phyloP scores from a whole-genome alignment of 805 yeast genomes.

The Wickerhamiella alocasiicola region DNA sequence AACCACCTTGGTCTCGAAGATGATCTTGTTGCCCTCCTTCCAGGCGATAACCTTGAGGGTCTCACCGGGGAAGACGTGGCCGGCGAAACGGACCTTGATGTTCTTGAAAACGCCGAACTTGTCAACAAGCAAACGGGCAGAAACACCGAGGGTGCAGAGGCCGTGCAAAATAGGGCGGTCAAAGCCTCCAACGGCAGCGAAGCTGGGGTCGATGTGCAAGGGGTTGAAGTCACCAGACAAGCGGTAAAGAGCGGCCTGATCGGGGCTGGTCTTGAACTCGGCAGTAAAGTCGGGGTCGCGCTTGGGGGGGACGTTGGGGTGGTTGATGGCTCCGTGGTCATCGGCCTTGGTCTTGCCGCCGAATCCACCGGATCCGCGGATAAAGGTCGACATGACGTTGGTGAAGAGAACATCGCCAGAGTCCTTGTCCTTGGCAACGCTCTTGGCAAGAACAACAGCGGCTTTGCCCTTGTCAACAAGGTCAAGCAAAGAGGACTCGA shows the following conservation, averaged over 20 bases:
- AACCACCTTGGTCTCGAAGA: slow-evolving; percentile 70
- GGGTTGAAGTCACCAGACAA: slow-evolving; percentile 92
- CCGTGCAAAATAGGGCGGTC: slow-evolving; percentile 87
- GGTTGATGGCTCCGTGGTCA: slow-evolving; percentile 49
- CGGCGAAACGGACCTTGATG: slow-evolving; percentile 80
- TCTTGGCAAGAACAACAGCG: slow-evolving; percentile 61
- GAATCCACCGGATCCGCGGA: slow-evolving; percentile 55
- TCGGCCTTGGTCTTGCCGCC: slow-evolving; percentile 40
- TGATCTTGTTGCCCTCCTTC: slow-evolving; percentile 59
- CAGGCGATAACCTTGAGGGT: slow-evolving; percentile 69
- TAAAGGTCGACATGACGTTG: slow-evolving; percentile 74
- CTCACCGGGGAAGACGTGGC: slow-evolving; percentile 92
- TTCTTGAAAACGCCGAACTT: slow-evolving; percentile 72
- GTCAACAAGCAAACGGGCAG: slow-evolving; percentile 63
- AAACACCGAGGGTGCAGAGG: slow-evolving; percentile 72
- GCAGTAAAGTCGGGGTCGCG: slow-evolving; percentile 54
- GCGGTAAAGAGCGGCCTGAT: slow-evolving; percentile 84
- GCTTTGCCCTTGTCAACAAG: slow-evolving; percentile 77
- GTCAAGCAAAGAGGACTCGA: slow-evolving; percentile 56
- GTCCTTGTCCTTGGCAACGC: slow-evolving; percentile 54
- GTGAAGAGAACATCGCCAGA: slow-evolving; percentile 62
- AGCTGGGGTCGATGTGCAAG: slow-evolving; percentile 81
- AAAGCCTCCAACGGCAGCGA: slow-evolving; percentile 81
- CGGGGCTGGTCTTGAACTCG: slow-evolving; percentile 44
- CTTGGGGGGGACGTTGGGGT: slow-evolving; percentile 49